Base-by-base conservation (phyloP, 331 rosid genomes). In the Rhamnella rubrinervis region DNA sequence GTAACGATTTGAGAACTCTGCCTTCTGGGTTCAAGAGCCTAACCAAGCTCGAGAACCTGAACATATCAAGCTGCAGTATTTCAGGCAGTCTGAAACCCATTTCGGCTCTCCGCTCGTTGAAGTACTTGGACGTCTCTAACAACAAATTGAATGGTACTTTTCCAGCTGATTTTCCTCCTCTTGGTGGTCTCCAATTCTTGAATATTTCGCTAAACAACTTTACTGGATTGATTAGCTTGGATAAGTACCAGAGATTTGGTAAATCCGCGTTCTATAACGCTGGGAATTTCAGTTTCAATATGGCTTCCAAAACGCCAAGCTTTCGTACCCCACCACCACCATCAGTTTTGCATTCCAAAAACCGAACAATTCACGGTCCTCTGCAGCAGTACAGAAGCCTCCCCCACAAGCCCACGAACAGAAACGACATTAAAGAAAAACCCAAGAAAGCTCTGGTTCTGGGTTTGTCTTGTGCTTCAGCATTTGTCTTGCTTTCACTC, bases 81-180 rank as follows among this genome's bases (percentile, higher is more conserved):
- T 75, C 77, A 39, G 93, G 86, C 56, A 82, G 46, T 59, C 53
- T 81, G 2, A 91, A 86, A 68, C 86, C 92, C 68, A 40, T 91
- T 59, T 86, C 96, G 19, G 59, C 52, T 68, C 83, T 91, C 44
- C 70, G 11, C 6, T 68, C 83, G 47, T 82, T 95, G 26, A 66
- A 82, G 31, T 69, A 74, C 80, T 74, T 91, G 18, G 96, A 95
- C 73, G 28, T 91, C 19, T 95, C 99, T 4, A 77, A 78, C 35
- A 95, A 95, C 79, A 47, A 77, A 6, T 67, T 95, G 61, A 80
- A 74, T 5, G 97, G 97, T 12, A 81, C 40, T 61, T 95, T 95
- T 83, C 97, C 99, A 52, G 47, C 68, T 0, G 99, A 95, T 50
- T 91, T 95, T 57, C 99, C 97, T 74, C 86, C 87, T 5, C 72